Percentiles rank a stretch among this genome's conserved stretches.
Conservation (phyloP, 2,329 filamentous ascomycete species). For the Arachnomyces sp. region DNA sequence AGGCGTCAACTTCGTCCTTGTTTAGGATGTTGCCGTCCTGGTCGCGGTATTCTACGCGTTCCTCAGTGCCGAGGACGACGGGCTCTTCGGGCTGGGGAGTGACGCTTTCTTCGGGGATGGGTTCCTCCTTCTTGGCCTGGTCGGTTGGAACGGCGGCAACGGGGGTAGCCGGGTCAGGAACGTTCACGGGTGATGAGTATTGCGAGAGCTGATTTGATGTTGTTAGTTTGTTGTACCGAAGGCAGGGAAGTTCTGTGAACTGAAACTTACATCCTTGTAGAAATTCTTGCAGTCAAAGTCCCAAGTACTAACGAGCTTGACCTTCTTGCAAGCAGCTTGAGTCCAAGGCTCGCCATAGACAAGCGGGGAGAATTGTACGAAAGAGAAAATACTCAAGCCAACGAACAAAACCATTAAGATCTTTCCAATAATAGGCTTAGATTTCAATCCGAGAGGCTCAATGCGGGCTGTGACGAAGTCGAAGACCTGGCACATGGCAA, state of each 20-base stretch:
- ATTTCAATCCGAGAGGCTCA: slow-evolving; percentile 56
- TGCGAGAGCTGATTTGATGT: slow-evolving; percentile 24
- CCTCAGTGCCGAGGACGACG: slow-evolving; percentile 41
- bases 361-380: slow-evolving; percentile 77
- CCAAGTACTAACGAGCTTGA: slow-evolving; percentile 84
- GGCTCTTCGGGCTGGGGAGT: too few species aligned
- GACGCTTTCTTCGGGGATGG: too few species aligned
- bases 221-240: slow-evolving; percentile 12
- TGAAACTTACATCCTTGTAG: slow-evolving; percentile 65
- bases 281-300: slow-evolving; percentile 99
- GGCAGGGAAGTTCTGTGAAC: too few species aligned
- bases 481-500: slow-evolving; percentile 79
- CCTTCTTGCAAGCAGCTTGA: slow-evolving; percentile 70
- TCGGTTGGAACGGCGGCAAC: slow-evolving; percentile 12
- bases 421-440: slow-evolving; percentile 65
- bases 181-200: slow-evolving; percentile 19
- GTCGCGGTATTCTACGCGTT: slow-evolving; percentile 89
- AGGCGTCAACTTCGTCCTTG: slow-evolving; percentile 69
- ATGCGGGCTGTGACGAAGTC: slow-evolving; percentile 76
- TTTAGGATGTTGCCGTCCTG: slow-evolving; percentile 84
- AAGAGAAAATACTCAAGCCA: slow-evolving; percentile 63
- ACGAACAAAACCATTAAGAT: slow-evolving; percentile 67
- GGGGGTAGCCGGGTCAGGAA: slow-evolving; percentile 3
- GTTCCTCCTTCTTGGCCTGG: too few species aligned
- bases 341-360: slow-evolving; percentile 95